A percentile compares a stretch with the other conserved stretches of the same genome.
Conservation (phyloP, 129 eudicot genomes). For the Helichrysum umbraculigerum region DNA sequence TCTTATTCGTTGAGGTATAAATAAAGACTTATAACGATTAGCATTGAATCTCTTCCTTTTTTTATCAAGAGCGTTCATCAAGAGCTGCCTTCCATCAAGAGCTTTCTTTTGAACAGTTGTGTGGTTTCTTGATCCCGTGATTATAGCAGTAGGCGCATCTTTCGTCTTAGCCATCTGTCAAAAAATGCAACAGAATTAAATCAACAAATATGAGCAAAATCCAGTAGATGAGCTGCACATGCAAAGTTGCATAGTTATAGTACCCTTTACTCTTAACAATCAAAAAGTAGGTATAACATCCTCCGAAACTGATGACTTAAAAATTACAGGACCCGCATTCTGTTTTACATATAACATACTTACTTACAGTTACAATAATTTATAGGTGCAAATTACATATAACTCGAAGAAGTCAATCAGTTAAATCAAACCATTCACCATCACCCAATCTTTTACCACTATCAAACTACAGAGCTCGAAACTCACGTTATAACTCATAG, state of each 20-base stretch:
- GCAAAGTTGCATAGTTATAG: background rate
- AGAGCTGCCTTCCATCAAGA: slow-evolving; percentile 19
- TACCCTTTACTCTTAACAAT: background rate
- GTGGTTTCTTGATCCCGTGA: background rate
- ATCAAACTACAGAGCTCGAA: no score
- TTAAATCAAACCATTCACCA: no score
- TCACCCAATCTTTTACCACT: no score
- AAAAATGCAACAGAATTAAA: background rate
- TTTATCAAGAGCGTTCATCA: slow-evolving; percentile 25
- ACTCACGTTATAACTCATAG: no score
- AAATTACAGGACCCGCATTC: no score
- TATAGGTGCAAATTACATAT: no score
- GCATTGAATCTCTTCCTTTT: slow-evolving; percentile 57
- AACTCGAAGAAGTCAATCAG: no score
- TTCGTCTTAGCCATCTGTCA: background rate
- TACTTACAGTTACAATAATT: no score
- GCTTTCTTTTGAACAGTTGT: background rate
- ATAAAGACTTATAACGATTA: slow-evolving; percentile 39
- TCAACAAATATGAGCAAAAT: background rate
- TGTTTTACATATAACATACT: no score
- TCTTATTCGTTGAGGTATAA: slow-evolving; percentile 32
- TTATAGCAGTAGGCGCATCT: background rate
- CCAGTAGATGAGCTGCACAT: background rate
- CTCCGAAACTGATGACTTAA: no score
- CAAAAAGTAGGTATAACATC: no score